Evolutionary conservation across 192 early-diverging fungal species (phyloP), one percentile per base, ranked within the genome.

Genomic region (Rhizoclosmatium globosum): DNA sequence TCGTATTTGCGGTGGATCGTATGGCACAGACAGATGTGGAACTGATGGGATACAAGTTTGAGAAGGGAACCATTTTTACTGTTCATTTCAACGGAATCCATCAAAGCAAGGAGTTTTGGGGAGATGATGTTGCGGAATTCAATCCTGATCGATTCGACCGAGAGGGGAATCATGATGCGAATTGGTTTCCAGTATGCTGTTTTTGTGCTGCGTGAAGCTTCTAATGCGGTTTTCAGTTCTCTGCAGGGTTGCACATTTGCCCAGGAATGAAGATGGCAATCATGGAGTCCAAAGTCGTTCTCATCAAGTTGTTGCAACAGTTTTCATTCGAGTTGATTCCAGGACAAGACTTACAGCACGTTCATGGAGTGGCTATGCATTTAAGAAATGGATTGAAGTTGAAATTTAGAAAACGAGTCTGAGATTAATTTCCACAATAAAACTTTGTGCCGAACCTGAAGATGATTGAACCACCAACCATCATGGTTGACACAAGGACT

Each of bases 91-190:
- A 76, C n/a, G 64, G 73, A 23, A n/a, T 83, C 39, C 83, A 53
- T 1, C 62, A 71, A n/a, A 81, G 78, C 23, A 79, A 67, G 44
- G 68, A 79, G 9, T 74, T 82, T 62, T 90, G 89, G 86, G 86
- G 86, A 2, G 66, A 66, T 17, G 85, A 90, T 81, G 87, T 84
- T 2, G 84, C 92, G 3, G 61, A 84, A 57, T 91, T 90, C 67
- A 76, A 82, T 0, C 90, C 90, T 0, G 90, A 91, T 68, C 84
- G 90, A 19, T 91, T 89, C 88, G 76, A 77, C 45, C 11, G 41
- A 19, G 56, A 64, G 59, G 74, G 48, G 17, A 31, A 31, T 31
- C 31, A 31, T 31, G 31, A 31, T 6, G 13, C 31, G 31, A 31
- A 15, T 9, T 56, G 19, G 53, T 56, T 9, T 56, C 19, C 53